These are phyloP conservation scores for Apiospora phragmitis DNA, from an alignment of 2,329 filamentous ascomycete species.

Conservation along the genomic window DNA sequence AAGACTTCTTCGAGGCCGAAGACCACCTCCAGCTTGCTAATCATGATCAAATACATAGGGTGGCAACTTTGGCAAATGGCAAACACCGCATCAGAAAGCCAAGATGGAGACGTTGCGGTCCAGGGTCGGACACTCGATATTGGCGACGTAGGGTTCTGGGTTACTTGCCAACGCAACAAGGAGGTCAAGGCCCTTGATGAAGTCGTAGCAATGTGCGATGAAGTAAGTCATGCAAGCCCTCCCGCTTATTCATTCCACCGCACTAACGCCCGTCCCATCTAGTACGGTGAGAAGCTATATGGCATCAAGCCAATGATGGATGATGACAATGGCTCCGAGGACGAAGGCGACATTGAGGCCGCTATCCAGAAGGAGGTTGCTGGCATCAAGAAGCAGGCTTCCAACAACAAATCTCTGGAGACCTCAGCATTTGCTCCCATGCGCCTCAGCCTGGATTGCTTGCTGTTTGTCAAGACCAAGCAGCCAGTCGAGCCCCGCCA, in stretches of 20 bases:
- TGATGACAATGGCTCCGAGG: conserved; percentile 39
- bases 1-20: neutral
- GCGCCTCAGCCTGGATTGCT: conserved; percentile 58
- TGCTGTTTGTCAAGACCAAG: conserved; percentile 62
- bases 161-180: conserved; percentile 72
- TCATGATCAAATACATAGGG: conserved; percentile 35
- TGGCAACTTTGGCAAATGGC: conserved; percentile 59
- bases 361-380: conserved; percentile 73
- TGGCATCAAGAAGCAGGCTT: conserved; percentile 47
- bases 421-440: conserved; percentile 51
- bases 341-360: conserved; percentile 67
- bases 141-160: conserved; percentile 75
- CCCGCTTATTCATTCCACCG: neutral
- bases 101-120: conserved; percentile 42
- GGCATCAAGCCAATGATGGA: conserved; percentile 42
- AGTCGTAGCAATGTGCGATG: conserved; percentile 64
- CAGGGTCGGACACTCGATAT: conserved; percentile 55
- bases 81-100: conserved; percentile 58
- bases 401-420: neutral
- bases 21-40: conserved; percentile 10
- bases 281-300: conserved; percentile 69
- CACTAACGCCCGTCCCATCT: conserved; percentile 17
- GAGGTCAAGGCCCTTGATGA: conserved; percentile 70
- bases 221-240: conserved; percentile 49
- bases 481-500: conserved; percentile 56